Base-by-base conservation (phyloP, 768 basidiomycete genomes). In the Mycena epipterygia region DNA sequence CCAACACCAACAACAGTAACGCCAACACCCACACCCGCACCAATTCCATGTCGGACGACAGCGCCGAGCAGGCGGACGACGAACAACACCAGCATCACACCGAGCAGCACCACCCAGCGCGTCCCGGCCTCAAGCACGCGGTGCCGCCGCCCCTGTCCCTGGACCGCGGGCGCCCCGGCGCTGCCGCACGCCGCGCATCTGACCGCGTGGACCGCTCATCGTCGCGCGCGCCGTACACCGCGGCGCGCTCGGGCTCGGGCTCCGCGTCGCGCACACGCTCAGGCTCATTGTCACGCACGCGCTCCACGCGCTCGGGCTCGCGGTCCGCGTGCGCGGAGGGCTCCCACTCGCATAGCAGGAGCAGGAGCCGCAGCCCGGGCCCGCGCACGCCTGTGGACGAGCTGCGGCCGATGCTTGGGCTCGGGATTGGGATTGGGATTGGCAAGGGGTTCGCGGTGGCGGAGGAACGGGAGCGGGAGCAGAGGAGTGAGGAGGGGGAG, bases 331-430 rank as follows among this genome's bases (percentile, higher is more conserved):
- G 62, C 35, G n/a, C 35, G 49, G 58, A 29, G 35, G 64, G 35
- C 13, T 42, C n/a, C 41, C 9, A 57, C 30, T 59, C 53, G 60
- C 27, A 51, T 8, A 70, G 72, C 46, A 8, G 56, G 42, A 73
- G 68, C 37, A 9, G 70, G 29, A 68, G 71, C 17, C 1, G 71
- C 33, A 72, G 71, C 46, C 19, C 51, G 33, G 58, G 71, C 23
- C 72, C 72, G 42, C 44, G 60, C 6, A 73, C 72, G 49, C 72
- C 72, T 5, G 67, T 65, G 13, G 71, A 72, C 33, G 39, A 25
- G n/a, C 29, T 51, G 35, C 23, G 51, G 51, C 39, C 64, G 44
- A 29, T 65, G 59, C 56, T 68, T 25, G 66, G 57, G 57, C 11
- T 71, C 13, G 64, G 59, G 35, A 37, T 74, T 23, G 56, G 46